A percentile compares a stretch with the other conserved stretches of the same genome.
Conservation (phyloP, 1,284 basidiomycete genomes). For the Fistulina hepatica region DNA sequence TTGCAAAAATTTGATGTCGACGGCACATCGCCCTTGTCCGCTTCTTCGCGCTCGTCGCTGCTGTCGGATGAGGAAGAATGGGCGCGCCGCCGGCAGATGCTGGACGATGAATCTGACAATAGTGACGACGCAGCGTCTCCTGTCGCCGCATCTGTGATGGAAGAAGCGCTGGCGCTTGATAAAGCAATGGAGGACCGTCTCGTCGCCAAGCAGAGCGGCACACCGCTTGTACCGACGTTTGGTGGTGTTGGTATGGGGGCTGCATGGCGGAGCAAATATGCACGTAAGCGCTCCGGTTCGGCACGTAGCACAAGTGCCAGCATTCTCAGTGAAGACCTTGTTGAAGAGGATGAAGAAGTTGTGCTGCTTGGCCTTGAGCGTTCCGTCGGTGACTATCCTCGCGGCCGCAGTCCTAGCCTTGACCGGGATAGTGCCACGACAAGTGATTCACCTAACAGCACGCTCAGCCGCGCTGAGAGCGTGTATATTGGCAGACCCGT, state of each 20-base stretch:
- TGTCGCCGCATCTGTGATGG: constrained; percentile 50
- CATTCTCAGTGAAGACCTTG: constrained; percentile 64
- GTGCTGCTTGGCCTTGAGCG: constrained; percentile 57
- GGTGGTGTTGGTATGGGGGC: constrained; percentile 56
- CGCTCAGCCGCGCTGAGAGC: no score
- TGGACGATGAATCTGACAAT: constrained; percentile 46
- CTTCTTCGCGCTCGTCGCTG: constrained; percentile 37
- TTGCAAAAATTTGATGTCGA: constrained; percentile 30
- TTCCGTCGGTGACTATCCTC: constrained; percentile 41
- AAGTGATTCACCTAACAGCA: no score
- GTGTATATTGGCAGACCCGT: constrained; percentile 15
- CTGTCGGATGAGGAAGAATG: constrained; percentile 68
- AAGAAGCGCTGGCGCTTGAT: constrained; percentile 66
- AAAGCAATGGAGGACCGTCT: constrained; percentile 76
- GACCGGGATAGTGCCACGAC: constrained; percentile 1
- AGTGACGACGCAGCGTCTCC: constrained; percentile 38
- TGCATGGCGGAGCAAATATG: constrained; percentile 52
- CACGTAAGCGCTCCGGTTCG: constrained; percentile 52
- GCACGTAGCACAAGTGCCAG: constrained; percentile 61
- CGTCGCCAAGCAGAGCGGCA: constrained; percentile 58
- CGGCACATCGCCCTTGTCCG: constrained; percentile 26
- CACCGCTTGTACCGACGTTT: constrained; percentile 50
- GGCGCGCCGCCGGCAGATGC: constrained; percentile 57
- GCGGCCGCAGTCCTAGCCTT: constrained; percentile 25
- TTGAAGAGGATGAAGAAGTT: constrained; percentile 71